Percentiles rank a stretch among this genome's conserved stretches.
Evolutionary conservation across 2,329 filamentous ascomycete genomes (phyloP).

Genomic region (Pseudocercospora fijiensis): DNA sequence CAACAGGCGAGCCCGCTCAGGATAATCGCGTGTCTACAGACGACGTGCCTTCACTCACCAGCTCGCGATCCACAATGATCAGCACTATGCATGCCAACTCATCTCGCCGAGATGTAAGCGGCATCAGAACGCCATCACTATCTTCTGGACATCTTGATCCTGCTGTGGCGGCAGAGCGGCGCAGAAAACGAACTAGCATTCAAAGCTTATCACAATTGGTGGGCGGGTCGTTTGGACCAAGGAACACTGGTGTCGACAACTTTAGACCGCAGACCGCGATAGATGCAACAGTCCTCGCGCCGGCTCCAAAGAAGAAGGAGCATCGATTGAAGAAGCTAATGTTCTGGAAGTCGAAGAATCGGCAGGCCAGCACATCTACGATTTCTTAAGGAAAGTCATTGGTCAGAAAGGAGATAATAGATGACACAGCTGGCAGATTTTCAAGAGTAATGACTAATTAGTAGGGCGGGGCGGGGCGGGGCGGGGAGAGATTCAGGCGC

Average conservation of each 20-base stretch:
- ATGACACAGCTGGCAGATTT: slow-evolving; percentile 2
- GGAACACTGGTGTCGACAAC: slow-evolving; percentile 16
- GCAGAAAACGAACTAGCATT: slow-evolving; percentile 71
- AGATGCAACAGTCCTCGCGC: slow-evolving; percentile 60
- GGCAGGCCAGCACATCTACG: slow-evolving; percentile 28
- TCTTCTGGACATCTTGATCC: slow-evolving; percentile 43
- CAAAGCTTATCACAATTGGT: slow-evolving; percentile 75
- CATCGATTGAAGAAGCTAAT: slow-evolving; percentile 72
- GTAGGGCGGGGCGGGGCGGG: too few species aligned
- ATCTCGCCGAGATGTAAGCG: slow-evolving; percentile 38
- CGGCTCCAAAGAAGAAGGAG: slow-evolving; percentile 62
- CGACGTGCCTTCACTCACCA: slow-evolving; percentile 72
- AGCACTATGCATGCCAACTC: slow-evolving; percentile 59
- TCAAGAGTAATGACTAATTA: slow-evolving; percentile 4
- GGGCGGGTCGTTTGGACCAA: slow-evolving; percentile 64
- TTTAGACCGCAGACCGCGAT: slow-evolving; percentile 48
- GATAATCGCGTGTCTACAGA: slow-evolving; percentile 70
- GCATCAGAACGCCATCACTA: slow-evolving; percentile 43
- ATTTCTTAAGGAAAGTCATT: slow-evolving; percentile 10
- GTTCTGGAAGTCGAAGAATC: slow-evolving; percentile 68
- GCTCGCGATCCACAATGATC: slow-evolving; percentile 73
- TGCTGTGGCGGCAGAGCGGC: slow-evolving; percentile 48
- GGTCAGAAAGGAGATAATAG: neutral
- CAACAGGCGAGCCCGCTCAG: slow-evolving; percentile 71
- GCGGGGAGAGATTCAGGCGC: neutral